Evolutionary conservation across 2,329 filamentous ascomycete genomes (phyloP), one percentile per base, ranked within the genome.

Genomic region (Sarocladium strictum): DNA sequence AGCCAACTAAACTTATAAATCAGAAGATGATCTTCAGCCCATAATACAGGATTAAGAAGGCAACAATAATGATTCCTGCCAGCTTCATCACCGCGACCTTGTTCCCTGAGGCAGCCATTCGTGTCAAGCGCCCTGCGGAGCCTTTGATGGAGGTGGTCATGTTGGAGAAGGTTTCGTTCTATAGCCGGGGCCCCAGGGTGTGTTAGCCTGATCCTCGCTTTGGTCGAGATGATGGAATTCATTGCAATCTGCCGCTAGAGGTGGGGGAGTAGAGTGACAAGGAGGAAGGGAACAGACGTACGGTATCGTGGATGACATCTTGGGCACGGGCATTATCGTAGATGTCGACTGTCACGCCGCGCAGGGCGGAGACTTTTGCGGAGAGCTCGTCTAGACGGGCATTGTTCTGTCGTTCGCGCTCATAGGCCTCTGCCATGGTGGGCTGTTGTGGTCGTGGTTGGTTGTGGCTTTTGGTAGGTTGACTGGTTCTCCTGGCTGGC

Each of bases 241-340:
- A n/a, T n/a, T n/a, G n/a, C n/a, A n/a, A n/a, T n/a, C n/a, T n/a
- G n/a, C n/a, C n/a, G n/a, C n/a, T n/a, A n/a, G n/a, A n/a, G n/a
- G n/a, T n/a, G n/a, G n/a, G n/a, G 55, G 38, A 23, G 10, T n/a
- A 12, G n/a, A 21, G n/a, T 10, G 23, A 17, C 12, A 35, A 54
- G 21, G 38, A 33, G 41, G 37, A 49, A 33, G 37, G 55, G 24
- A 32, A 37, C 35, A 29, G 35, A 60, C 83, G 56, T 79, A 95
- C 90, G 37, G 89, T 93, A 65, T 84, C 85, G 72, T 99, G 90
- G 61, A 99, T 89, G 59, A 96, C 83, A 61, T 88, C 84, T 64
- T 97, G 93, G 63, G 89, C 84, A 56, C 90, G 84, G 51, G 94
- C 94, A 69, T 94, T 91, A 74, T 97, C 92, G 79, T 97, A 97